Evolutionary conservation across 1,284 basidiomycete species (phyloP).

Genomic region (Moniliophthora roreri): DNA sequence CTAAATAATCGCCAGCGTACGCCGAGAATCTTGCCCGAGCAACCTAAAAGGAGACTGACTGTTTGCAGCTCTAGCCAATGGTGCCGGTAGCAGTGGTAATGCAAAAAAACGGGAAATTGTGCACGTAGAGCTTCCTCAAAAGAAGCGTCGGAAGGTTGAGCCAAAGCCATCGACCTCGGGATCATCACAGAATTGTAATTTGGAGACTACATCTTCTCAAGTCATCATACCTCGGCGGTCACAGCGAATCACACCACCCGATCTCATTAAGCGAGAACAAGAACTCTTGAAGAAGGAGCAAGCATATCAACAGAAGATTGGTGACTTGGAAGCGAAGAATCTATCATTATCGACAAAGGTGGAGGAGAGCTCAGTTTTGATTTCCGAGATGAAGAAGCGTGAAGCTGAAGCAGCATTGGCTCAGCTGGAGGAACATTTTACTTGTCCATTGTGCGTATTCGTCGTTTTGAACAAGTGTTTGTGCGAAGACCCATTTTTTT

Average conservation of each 20-base stretch:
- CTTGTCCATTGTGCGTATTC: conserved; percentile 47
- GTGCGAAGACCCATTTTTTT: background rate
- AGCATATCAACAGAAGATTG: conserved; percentile 16
- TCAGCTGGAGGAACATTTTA: conserved; percentile 59
- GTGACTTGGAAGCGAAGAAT: conserved; percentile 34
- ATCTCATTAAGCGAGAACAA: conserved; percentile 39
- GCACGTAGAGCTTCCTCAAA: background rate
- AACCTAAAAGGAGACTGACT: too few relatives aligned
- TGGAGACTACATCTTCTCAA: background rate
- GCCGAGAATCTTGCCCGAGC: background rate
- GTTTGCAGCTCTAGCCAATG: background rate
- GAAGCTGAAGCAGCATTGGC: conserved; percentile 40
- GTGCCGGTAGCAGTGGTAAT: background rate
- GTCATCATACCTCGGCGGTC: conserved; percentile 23
- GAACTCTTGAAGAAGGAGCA: conserved; percentile 34
- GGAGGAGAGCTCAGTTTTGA: conserved; percentile 35
- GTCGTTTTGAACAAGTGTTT: conserved; percentile 11
- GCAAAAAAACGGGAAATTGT: background rate
- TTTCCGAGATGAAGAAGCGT: conserved; percentile 39
- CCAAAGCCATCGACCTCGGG: background rate
- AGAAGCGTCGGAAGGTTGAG: background rate
- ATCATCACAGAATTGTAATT: background rate
- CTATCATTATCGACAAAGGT: conserved; percentile 35
- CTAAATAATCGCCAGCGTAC: conserved; percentile 22
- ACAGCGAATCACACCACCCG: conserved; percentile 34